Evolutionary conservation across 805 yeast genomes (phyloP).

Genomic region (Wickerhamiella azyma): DNA sequence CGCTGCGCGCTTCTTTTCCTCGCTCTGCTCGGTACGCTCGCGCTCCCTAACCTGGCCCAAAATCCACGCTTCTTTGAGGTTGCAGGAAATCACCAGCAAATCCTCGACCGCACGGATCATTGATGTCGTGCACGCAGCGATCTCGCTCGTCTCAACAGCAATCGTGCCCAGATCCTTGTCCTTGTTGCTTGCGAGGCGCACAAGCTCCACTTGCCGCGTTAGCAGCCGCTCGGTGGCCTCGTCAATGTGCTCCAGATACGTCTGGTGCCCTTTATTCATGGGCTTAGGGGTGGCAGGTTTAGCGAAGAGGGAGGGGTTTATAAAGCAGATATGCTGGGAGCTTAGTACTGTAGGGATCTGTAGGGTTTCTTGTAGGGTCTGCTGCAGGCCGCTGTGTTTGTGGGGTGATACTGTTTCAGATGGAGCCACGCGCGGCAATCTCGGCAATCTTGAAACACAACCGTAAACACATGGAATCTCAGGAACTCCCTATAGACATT

Average conservation of each 20-base stretch:
- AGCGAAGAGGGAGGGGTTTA: neutral
- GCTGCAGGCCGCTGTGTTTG: neutral
- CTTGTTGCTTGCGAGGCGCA: constrained; percentile 15
- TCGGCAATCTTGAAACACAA: too few species aligned
- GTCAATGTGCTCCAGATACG: constrained; percentile 19
- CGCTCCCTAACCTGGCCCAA: constrained; percentile 25
- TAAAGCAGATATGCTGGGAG: neutral
- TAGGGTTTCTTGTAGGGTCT: neutral
- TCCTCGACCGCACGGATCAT: constrained; percentile 29
- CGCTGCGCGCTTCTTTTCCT: neutral
- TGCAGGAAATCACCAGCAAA: constrained; percentile 27
- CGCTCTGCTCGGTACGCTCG: neutral
- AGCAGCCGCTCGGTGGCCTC: constrained; percentile 19
- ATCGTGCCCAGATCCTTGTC: constrained; percentile 24
- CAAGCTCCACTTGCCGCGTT: constrained; percentile 17
- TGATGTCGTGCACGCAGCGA: constrained; percentile 27
- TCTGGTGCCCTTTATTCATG: constrained; percentile 13
- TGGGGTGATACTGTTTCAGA: neutral
- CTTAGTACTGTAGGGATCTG: neutral
- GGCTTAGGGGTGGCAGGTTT: neutral
- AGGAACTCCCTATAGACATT: too few species aligned
- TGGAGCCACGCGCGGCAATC: too few species aligned
- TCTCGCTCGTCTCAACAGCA: constrained; percentile 29
- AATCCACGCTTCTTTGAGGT: constrained; percentile 32
- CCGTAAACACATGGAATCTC: too few species aligned